phyloP scores from a whole-genome alignment of 805 yeast species.

The Saccharomycopsis sp. region DNA sequence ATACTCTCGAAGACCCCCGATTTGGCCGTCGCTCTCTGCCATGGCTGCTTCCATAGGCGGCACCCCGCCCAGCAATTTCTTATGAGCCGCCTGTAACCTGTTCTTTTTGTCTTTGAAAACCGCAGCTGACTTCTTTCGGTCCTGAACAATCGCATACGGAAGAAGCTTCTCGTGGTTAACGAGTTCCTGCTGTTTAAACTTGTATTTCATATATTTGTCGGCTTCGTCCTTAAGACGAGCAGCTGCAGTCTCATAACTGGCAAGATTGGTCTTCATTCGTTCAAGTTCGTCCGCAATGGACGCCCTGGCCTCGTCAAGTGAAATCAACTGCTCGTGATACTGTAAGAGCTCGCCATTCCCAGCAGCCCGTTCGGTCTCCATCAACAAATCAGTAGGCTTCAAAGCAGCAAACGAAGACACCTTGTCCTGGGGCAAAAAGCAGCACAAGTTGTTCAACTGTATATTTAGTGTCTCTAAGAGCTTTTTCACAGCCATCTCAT shows the following conservation, averaged over 20 bases:
- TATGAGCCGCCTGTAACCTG: slow-evolving; percentile 23
- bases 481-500: slow-evolving; percentile 41
- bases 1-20: slow-evolving; percentile 13
- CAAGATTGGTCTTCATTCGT: slow-evolving; percentile 28
- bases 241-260: slow-evolving; percentile 31
- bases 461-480: slow-evolving; percentile 51
- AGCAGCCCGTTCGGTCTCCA: slow-evolving; percentile 77
- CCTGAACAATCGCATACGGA: slow-evolving; percentile 44
- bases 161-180: slow-evolving; percentile 40
- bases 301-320: slow-evolving; percentile 40
- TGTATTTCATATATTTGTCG: slow-evolving; percentile 39
- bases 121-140: slow-evolving; percentile 26
- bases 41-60: slow-evolving; percentile 12
- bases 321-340: slow-evolving; percentile 51
- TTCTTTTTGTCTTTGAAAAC: slow-evolving; percentile 26
- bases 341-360: slow-evolving; percentile 51
- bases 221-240: slow-evolving; percentile 42
- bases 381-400: slow-evolving; percentile 64
- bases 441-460: slow-evolving; percentile 88
- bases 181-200: slow-evolving; percentile 40
- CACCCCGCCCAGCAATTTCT: slow-evolving; percentile 20
- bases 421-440: slow-evolving; percentile 90
- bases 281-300: slow-evolving; percentile 32
- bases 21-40: slow-evolving; percentile 13
- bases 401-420: slow-evolving; percentile 88